Base-by-base conservation (phyloP, 1,284 basidiomycete genomes). In the Grifola frondosa region DNA sequence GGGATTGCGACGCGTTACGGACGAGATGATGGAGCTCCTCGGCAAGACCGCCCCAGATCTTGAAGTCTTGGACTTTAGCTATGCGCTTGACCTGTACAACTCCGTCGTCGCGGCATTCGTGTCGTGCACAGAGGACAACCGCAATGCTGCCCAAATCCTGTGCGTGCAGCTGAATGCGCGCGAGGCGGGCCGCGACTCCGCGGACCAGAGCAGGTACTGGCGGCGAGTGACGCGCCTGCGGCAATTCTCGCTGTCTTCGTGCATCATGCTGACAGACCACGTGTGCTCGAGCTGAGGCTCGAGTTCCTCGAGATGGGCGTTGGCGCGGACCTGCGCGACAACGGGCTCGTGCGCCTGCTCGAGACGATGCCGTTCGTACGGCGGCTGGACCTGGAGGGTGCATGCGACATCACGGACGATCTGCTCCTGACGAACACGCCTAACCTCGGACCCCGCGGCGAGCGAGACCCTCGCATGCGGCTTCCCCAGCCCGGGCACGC, bases 341-440 rank as follows among this genome's bases (percentile, higher is more conserved):
- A 75, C 2, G 88, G 88, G 3, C 63, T 97, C 7, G 67, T 88
- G n/a, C 72, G 73, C 32, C 70, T 96, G 17, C 64, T 96, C 28
- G 63, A 67, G 31, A 87, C 84, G 8, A 84, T 81, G 3, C 86
- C 87, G 0, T 60, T 71, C 41, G 80, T 97, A 34, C 71, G 80
- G 40, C 80, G 77, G 40, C 65, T 97, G 30, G 94, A 97, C 59
- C 66, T 97, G 23, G 94, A 96, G 60, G 84, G 89, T 46, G 88
- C 88, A 3, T 68, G 66, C 9, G 78, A 84, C 15, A 78, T 95
- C 39, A 84, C 78, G 2, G 91, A 96, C 62, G 67, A 68, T 1
- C 74, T 92, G 13, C 60, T 96, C 13, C 64, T 68, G 10, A 70
- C 71, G 1, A 65, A 95, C 30, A 88, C 85, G 0, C 86, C 86